Conservation (phyloP, 2,329 filamentous ascomycete genomes). For the Ophiocordyceps sinensis region DNA sequence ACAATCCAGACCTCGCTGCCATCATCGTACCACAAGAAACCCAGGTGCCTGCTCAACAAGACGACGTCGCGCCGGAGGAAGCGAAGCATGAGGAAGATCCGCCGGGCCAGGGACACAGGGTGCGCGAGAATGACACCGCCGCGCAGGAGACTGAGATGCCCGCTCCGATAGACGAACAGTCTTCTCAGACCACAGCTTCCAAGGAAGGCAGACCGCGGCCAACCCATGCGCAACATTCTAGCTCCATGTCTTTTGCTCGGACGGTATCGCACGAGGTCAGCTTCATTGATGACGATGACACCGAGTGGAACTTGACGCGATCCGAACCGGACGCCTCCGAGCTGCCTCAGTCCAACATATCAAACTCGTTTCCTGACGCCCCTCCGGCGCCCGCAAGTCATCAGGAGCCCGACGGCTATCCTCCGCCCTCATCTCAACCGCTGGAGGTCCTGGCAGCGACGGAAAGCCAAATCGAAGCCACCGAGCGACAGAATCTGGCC, state of each 20-base stretch:
- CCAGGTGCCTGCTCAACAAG: too few relatives aligned
- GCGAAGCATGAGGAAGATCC: too few relatives aligned
- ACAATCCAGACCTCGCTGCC: conserved; percentile 1
- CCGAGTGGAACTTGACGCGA: conserved; percentile 39
- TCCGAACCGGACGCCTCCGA: conserved; percentile 43
- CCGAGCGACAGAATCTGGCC: conserved; percentile 20
- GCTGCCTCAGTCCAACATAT: conserved; percentile 40
- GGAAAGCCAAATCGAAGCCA: conserved; percentile 31
- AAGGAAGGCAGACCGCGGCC: conserved; percentile 6
- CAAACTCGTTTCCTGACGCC: conserved; percentile 49
- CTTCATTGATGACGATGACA: conserved; percentile 43
- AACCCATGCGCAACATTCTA: conserved; percentile 38
- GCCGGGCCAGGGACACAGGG: too few relatives aligned
- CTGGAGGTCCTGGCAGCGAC: conserved; percentile 37
- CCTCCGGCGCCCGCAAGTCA: conserved; percentile 23
- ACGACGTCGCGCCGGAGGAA: too few relatives aligned
- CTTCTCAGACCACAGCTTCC: background rate
- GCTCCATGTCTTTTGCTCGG: conserved; percentile 47
- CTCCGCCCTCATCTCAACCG: conserved; percentile 33
- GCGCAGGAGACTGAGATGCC: background rate
- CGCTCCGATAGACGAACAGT: background rate
- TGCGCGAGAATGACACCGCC: too few relatives aligned
- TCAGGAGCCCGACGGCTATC: conserved; percentile 17
- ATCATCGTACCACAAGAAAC: background rate
- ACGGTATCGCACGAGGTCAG: conserved; percentile 49